These are phyloP conservation scores for Pilasporangium apinafurcum DNA, from an alignment of 352 stramenopile genomes.

Conservation along the genomic window DNA sequence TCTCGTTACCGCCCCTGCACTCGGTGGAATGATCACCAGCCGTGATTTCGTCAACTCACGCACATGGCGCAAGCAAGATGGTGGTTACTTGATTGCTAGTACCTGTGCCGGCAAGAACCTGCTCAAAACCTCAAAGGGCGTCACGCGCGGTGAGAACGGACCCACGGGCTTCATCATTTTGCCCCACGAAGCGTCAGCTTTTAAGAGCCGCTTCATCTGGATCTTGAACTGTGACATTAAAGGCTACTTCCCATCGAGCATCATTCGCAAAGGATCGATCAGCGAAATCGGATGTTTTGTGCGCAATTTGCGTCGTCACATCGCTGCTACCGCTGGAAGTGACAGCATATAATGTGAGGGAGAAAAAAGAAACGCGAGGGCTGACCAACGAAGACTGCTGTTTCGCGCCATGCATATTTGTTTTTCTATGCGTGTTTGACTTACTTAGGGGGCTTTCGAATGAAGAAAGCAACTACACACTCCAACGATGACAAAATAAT, in stretches of 20 bases:
- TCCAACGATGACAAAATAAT: too few species aligned
- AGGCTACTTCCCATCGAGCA: conserved; percentile 69
- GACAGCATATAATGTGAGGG: conserved; percentile 12
- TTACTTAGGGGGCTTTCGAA: too few species aligned
- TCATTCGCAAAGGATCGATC: conserved; percentile 77
- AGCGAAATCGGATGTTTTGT: conserved; percentile 75
- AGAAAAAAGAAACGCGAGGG: conserved; percentile 11
- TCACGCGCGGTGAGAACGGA: conserved; percentile 75
- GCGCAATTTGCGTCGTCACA: conserved; percentile 68
- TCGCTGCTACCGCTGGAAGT: conserved; percentile 44
- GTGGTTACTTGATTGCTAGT: conserved; percentile 65
- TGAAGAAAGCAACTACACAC: too few species aligned
- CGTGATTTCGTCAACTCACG: conserved; percentile 80
- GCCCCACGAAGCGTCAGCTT: conserved; percentile 62
- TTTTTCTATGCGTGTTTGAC: too few species aligned
- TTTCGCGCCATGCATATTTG: too few species aligned
- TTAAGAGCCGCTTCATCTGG: conserved; percentile 77
- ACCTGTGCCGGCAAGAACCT: conserved; percentile 64
- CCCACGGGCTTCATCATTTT: conserved; percentile 70
- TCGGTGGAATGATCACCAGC: conserved; percentile 71
- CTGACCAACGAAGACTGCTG: conserved; percentile 8
- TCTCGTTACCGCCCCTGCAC: conserved; percentile 52
- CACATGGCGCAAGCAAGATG: conserved; percentile 63
- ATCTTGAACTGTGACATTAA: conserved; percentile 86
- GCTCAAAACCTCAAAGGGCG: conserved; percentile 57